Evolutionary conservation across 345 rosid species (phyloP), one percentile per base, ranked within the genome.

Genomic region (Acer negundo): DNA sequence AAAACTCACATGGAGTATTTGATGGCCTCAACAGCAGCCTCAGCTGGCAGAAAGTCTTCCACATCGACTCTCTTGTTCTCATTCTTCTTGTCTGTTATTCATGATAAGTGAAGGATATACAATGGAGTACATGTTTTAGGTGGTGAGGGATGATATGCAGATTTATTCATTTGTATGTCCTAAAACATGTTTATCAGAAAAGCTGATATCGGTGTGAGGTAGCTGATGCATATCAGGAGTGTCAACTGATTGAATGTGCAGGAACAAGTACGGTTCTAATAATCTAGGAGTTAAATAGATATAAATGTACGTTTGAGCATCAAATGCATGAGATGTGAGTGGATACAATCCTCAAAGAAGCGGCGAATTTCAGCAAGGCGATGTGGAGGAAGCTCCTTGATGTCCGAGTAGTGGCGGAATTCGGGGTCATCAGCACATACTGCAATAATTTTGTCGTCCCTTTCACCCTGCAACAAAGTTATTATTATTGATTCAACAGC

Each of bases 371-470:
- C 99, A 75, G 97, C 94, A 78, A 96, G 89, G 74, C 99, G 97
- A 78, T 96, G 99, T 11, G 99, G 99, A 78, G 99, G 91, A 87
- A 96, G 94, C 85, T 96, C 90, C 79, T 94, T 91, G 90, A 96
- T 88, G 86, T 94, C 98, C 62, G 79, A 86, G 89, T 91, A 94
- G 69, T 96, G 99, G 84, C 95, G 94, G 80, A 96, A 92, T 84
- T 96, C 99, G 0, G 99, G 99, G 77, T 96, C 99, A 87, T 96
- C 99, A 75, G 97, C 99, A 82, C 98, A 96, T 1, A 96, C 98
- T 59, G 99, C 98, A 59, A 96, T 94, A 42, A 96, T 94, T 84
- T 96, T 96, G 89, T 96, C 97, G 82, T 96, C 98, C 82, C 94
- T 94, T 75, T 94, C 99, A 72, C 98, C 98, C 98, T 93, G 87